Evolutionary conservation across 2,329 filamentous ascomycete genomes (phyloP).

Genomic region (Diaporthe capsici): DNA sequence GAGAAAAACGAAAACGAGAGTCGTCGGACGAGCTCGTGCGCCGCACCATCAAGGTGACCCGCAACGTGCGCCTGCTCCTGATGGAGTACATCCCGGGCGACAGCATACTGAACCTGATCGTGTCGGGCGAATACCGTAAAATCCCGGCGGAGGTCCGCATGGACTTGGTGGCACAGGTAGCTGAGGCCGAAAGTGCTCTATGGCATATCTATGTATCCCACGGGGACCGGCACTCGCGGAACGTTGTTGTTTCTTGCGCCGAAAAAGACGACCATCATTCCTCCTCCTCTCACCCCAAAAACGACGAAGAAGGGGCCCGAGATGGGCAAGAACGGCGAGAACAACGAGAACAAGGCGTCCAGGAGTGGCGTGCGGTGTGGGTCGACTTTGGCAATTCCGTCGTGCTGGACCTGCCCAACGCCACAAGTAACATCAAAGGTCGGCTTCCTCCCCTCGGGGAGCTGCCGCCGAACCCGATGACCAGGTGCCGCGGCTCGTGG

Average conservation of each 20-base stretch:
- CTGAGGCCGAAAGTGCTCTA: conserved; percentile 11
- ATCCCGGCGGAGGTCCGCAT: neutral
- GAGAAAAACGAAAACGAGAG: neutral
- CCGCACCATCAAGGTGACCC: neutral
- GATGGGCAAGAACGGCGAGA: neutral
- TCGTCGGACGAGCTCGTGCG: neutral
- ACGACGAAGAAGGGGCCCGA: neutral
- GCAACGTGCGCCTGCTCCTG: conserved; percentile 9
- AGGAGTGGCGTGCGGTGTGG: neutral
- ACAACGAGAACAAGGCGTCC: neutral
- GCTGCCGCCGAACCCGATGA: neutral
- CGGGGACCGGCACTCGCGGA: neutral
- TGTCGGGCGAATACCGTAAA: neutral
- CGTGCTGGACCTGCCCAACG: neutral
- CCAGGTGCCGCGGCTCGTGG: conserved; percentile 1
- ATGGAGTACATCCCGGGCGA: conserved; percentile 11
- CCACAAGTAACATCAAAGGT: neutral
- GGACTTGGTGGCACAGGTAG: neutral
- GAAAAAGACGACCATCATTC: neutral
- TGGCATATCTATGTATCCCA: conserved; percentile 16
- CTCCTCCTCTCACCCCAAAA: neutral
- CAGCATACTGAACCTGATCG: neutral
- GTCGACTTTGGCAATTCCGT: neutral
- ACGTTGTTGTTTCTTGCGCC: neutral
- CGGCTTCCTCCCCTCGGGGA: neutral